Base-by-base conservation (phyloP, 306 rosid species). In the Glycine tomentella region DNA sequence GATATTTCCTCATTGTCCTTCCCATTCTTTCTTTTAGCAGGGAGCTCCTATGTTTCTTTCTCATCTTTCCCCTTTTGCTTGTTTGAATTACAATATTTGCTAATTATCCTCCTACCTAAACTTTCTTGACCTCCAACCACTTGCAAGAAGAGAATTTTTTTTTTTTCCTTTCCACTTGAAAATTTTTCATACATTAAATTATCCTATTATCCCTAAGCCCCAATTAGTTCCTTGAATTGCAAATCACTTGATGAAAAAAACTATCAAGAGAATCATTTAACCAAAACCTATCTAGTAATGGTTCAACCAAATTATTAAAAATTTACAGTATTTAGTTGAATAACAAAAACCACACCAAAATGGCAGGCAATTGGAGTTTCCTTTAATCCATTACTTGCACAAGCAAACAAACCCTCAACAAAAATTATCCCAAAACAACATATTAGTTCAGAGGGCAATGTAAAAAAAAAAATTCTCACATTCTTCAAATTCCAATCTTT, bases 71-170 rank as follows among this genome's bases (percentile, higher is more conserved):
- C 81, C 84, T 90, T 83, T 68, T 82, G 86, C 78, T 90, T 90
- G 73, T 88, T 89, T 4, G 82, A 63, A 17, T 86, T 53, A 85
- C 90, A 88, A 85, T 91, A 88, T 74, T 91, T 90, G 86, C 99
- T 91, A 77, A 97, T 93, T 82, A 88, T 88, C 95, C 90, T 88
- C 81, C 97, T 86, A 61, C 87, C 92, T 6, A 91, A 85, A 81
- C 78, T 86, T 72, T 85, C 92, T 76, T 90, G 88, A 75, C 87
- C 90, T 68, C 73, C 90, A 45, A 51, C 73, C 20, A 53, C 89
- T 98, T 90, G 78, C 74, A 69, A 65, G 73, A 56, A 53, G 67
- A n/a, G 71, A n/a, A n/a, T n/a, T n/a, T n/a, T n/a, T n/a, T 44
- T 72, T 79, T 17, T 34, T 66, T 25, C 25, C 8, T 56, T 57